Evolutionary conservation across 1,284 basidiomycete species (phyloP), one percentile per base, ranked within the genome.

Genomic region (Lignosus rhinocerotis): DNA sequence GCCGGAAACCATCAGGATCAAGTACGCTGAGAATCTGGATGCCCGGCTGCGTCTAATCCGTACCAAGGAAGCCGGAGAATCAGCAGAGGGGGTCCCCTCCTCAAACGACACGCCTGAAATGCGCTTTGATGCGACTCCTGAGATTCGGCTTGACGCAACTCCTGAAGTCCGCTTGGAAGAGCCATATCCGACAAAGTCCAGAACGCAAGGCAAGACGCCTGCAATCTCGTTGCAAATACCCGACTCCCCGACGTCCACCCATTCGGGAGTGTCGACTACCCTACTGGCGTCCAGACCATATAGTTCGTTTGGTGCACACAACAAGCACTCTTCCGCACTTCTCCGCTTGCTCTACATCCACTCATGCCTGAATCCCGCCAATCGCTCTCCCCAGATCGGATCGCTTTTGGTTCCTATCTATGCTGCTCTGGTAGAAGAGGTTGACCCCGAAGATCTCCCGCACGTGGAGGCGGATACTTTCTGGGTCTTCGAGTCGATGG

Each of bases 391-490:
- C 14, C 81, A 89, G 61, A 78, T 87, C 51, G 82, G 87, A 4
- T 87, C 87, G 30, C 69, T 91, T 11, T 76, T 92, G 6, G 78
- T 90, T 17, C 86, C 87, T 0, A 67, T 92, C n/a, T 90, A 90
- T 68, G 78, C 79, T 8, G 82, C 81, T 0, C 73, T 90, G 47
- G 72, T 76, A 21, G 80, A 83, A 66, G 89, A 92, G 66, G 76
- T 84, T 0, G 82, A 89, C 17, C 72, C 79, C 0, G 78, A 82
- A 56, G 86, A 90, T 49, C 66, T 81, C 7, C 78, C 81, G 1
- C 89, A 92, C 69, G 80, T 80, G 7, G 90, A 92, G 70, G 90
- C 90, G 1, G 90, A 92, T 65, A 80, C 86, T 0, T 92, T 92
- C 71, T 92, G 90, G 90, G 66, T 90, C 12, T 88, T 92, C 59